These are phyloP conservation scores for Neonectria punicea DNA, from an alignment of 2,329 filamentous ascomycete genomes.

Conservation along the genomic window DNA sequence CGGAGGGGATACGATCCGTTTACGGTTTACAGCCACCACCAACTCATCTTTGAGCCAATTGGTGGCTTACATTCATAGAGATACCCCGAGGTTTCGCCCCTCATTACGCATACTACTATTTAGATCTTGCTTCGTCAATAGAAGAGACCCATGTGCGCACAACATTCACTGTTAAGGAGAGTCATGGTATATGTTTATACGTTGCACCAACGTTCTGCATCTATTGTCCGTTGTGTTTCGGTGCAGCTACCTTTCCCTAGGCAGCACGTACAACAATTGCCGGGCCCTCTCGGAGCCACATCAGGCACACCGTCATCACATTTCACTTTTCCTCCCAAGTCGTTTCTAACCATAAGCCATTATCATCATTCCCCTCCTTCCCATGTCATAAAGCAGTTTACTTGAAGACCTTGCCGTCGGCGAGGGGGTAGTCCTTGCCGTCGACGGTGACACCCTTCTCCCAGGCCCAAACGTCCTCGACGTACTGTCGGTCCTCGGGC, in stretches of 20 bases:
- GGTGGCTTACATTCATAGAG: constrained; percentile 4
- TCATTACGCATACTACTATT: constrained; percentile 8
- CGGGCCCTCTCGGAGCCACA: constrained; percentile 34
- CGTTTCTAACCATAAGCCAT: constrained; percentile 48
- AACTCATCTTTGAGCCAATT: neutral
- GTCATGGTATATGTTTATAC: neutral
- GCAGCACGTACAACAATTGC: constrained; percentile 36
- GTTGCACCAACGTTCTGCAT: constrained; percentile 27
- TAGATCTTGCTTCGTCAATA: neutral
- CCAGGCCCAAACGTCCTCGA: constrained; percentile 92
- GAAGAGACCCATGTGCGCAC: neutral
- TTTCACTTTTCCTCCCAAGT: constrained; percentile 43
- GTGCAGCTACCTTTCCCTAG: constrained; percentile 31
- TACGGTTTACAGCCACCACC: neutral
- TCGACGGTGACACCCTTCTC: constrained; percentile 83
- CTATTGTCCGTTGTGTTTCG: constrained; percentile 35
- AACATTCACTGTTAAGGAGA: neutral
- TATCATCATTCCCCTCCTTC: constrained; percentile 43
- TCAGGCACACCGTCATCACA: constrained; percentile 43
- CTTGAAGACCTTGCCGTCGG: constrained; percentile 99
- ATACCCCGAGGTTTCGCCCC: constrained; percentile 32
- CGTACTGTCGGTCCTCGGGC: constrained; percentile 83
- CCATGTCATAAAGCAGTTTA: constrained; percentile 61
- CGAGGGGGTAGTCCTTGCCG: constrained; percentile 90
- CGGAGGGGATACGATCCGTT: neutral